Conservation (phyloP, 1,284 basidiomycete species). For the Ceraceosorus guamensis region DNA sequence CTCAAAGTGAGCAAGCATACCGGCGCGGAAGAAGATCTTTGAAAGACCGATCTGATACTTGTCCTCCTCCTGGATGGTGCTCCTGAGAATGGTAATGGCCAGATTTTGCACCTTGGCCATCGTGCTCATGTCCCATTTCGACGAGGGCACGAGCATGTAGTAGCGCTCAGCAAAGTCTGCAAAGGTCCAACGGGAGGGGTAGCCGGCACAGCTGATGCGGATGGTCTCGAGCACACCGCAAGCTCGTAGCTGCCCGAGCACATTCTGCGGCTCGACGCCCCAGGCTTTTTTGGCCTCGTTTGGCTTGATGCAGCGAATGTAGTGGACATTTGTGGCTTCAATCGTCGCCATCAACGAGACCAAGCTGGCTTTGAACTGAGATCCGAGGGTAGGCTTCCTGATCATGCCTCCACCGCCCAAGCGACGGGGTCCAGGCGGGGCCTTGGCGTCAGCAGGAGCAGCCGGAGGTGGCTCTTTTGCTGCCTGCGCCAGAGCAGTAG, state of each 20-base stretch:
- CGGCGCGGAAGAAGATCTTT: constrained; percentile 98
- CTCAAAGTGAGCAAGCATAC: constrained; percentile 96
- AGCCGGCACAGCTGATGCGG: constrained; percentile 95
- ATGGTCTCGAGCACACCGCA: constrained; percentile 99
- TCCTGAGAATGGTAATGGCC: constrained; percentile 76
- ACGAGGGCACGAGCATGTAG: constrained; percentile 87
- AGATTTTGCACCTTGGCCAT: constrained; percentile 58
- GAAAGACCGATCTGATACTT: constrained; percentile 95
- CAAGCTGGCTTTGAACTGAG: constrained; percentile 94
- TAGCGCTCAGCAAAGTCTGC: constrained; percentile 99
- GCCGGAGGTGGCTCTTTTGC: constrained; percentile 14
- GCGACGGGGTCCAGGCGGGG: constrained; percentile 21
- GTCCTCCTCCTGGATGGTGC: constrained; percentile 82
- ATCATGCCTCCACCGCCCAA: constrained; percentile 57
- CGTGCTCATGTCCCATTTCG: constrained; percentile 61
- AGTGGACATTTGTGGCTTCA: constrained; percentile 94
- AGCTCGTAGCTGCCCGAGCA: constrained; percentile 86
- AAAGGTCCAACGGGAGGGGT: constrained; percentile 97
- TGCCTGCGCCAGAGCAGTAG: constrained; percentile 60
- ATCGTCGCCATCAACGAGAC: constrained; percentile 95
- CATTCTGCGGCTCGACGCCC: constrained; percentile 94
- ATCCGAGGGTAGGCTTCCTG: constrained; percentile 91
- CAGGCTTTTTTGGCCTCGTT: constrained; percentile 94
- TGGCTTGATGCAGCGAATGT: constrained; percentile 99
- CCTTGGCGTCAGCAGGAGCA: constrained; percentile 13